Evolutionary conservation across 345 rosid genomes (phyloP).

Genomic region (Gynandropsis gynandra): DNA sequence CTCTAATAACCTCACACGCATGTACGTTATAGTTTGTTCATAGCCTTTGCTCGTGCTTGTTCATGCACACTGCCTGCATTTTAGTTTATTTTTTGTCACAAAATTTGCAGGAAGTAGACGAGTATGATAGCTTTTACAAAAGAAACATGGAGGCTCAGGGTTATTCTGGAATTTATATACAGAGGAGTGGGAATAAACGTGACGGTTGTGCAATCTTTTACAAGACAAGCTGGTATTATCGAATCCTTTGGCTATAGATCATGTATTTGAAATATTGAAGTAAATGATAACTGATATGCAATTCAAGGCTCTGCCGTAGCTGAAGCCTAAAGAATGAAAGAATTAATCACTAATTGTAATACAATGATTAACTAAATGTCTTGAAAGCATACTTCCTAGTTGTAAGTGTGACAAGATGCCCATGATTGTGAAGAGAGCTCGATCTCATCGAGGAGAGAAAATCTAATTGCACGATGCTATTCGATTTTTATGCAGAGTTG

Average conservation of each 20-base stretch:
- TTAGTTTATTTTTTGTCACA: constrained; percentile 16
- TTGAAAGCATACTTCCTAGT: constrained; percentile 7
- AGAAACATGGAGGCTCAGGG: constrained; percentile 51
- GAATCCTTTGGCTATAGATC: not conserved
- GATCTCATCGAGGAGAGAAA: too few relatives aligned
- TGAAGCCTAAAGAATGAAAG: too few relatives aligned
- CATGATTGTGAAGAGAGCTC: too few relatives aligned
- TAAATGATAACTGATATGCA: too few relatives aligned
- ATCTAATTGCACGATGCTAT: constrained; percentile 11
- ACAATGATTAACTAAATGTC: not conserved
- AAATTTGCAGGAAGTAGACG: constrained; percentile 75
- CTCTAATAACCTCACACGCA: not conserved
- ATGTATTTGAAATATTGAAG: too few relatives aligned
- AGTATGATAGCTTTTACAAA: constrained; percentile 70
- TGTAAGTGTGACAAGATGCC: too few relatives aligned
- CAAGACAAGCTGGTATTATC: constrained; percentile 52
- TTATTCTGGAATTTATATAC: constrained; percentile 64
- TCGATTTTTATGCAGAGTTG: constrained; percentile 65
- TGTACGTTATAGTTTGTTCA: constrained; percentile 1
- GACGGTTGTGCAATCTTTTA: constrained; percentile 93
- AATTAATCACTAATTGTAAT: too few relatives aligned
- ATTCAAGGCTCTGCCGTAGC: too few relatives aligned
- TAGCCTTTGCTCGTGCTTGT: not conserved
- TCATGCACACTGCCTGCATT: not conserved
- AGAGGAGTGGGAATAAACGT: constrained; percentile 79